These are phyloP conservation scores for Tuber brumale DNA, from an alignment of 495 filamentous ascomycete genomes.

Conservation along the genomic window DNA sequence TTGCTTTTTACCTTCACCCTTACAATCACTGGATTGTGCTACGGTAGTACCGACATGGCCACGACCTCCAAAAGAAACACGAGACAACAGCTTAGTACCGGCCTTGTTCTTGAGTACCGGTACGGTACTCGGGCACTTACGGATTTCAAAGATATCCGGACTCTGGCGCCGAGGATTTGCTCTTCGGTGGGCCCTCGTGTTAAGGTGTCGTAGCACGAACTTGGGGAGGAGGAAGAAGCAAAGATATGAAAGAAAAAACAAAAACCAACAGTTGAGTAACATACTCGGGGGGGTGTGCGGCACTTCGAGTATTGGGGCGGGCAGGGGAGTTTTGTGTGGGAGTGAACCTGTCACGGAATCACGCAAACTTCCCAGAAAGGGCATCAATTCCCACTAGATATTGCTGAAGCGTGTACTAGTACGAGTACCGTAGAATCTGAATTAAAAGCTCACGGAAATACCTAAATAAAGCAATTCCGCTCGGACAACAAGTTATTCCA, in stretches of 20 bases:
- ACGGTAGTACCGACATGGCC: not conserved
- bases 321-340: no score
- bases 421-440: no score
- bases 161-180: not conserved
- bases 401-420: no score
- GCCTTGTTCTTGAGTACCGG: not conserved
- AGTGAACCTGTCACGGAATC: no score
- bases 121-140: no score
- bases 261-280: not conserved
- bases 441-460: no score
- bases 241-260: not conserved
- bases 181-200: not conserved
- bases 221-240: not conserved
- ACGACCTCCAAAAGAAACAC: not conserved
- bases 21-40: not conserved
- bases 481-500: no score
- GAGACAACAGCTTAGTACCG: not conserved
- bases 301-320: no score
- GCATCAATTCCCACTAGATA: no score
- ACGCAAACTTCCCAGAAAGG: no score
- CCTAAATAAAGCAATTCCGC: no score
- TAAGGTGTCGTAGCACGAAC: not conserved
- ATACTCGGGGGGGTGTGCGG: no score
- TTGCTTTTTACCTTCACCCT: not conserved
- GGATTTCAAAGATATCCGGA: not conserved